Evolutionary conservation across 345 rosid genomes (phyloP), one percentile per base, ranked within the genome.

Genomic region (Populus pruinosa): DNA sequence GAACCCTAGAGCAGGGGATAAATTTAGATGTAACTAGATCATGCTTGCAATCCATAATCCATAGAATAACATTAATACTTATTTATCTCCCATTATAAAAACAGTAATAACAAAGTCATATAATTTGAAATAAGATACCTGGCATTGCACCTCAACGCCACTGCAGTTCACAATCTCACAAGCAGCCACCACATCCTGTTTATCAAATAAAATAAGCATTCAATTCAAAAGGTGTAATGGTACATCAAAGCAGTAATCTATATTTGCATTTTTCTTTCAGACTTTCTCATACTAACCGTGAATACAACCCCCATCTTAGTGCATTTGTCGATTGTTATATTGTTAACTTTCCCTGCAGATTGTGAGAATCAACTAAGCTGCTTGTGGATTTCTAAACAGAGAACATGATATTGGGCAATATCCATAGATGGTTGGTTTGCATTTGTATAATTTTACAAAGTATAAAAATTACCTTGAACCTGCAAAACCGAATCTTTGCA

Each of bases 401-500:
- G 23, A 70, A 67, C 17, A 29, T n/a, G 36, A 13, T 35, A 2
- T 13, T 11, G 11, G 25, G 20, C 23, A 41, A 67, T 47, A 61
- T 39, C 67, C 3, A 13, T 3, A 20, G 27, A 44, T 47, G 7
- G 53, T 74, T 10, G 33, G 72, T 14, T 16, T 17, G 36, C 33
- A 70, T 29, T 65, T 33, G 4, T 53, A 23, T 6, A 20, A 18
- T 6, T 66, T 65, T 20, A 56, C 43, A 59, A 25, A 72, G 23
- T 17, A 23, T 43, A 67, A 35, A 71, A 53, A 39, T 65, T 61
- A 94, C 98, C 99, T 77, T 90, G 87, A 86, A 96, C 89, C 87
- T 92, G 98, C 90, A 96, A 79, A 88, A 94, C 91, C 55, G 98
- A 94, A 86, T 96, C 97, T 85, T 94, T 96, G 94, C 99, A 96